Base-by-base conservation (phyloP, 306 rosid genomes). In the Ammopiptanthus mongolicus region DNA sequence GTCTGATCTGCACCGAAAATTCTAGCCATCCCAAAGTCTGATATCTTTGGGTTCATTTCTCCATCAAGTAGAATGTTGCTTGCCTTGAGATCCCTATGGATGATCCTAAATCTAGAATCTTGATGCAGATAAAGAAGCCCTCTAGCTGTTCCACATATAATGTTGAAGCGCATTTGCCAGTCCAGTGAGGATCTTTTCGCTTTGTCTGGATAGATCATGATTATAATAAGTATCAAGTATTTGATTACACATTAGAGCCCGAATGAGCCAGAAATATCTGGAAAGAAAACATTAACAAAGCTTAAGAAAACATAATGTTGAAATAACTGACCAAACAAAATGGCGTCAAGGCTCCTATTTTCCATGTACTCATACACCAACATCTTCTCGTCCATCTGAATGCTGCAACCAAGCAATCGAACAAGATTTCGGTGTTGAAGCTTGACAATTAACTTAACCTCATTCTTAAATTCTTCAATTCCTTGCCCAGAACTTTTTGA, bases 11-110 rank as follows among this genome's bases (percentile, higher is more conserved):
- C 69, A 11, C 88, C 82, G 39, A 91, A 91, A 15, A 89, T 89
- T 75, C 93, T 86, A 6, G 96, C 97, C 96, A 91, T 89, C 3
- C 97, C 97, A 76, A 91, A 91, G 25, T 91, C 97, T 0, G 96
- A 91, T 65, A 89, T 91, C 71, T 86, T 91, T 8, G 97, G 97
- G 3, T 81, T 86, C 87, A 89, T 79, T 21, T 89, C 89, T 59
- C 34, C 75, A 21, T 91, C 96, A 10, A 91, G 93, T 23, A 91
- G 78, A 73, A 91, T 75, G 67, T 91, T 91, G 77, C 97, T 88
- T 41, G 93, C 93, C 77, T 91, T 91, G 66, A 91, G 89, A 80
- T 91, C 98, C 31, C 97, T 86, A 47, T 93, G 97, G 59, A 93
- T 93, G 21, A 93, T 93, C 60, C 89, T 82, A 58, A 91, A 85